A percentile compares a stretch with the other conserved stretches of the same genome.
Conservation (phyloP, 179 eudicot species). For the Silene vulgaris region DNA sequence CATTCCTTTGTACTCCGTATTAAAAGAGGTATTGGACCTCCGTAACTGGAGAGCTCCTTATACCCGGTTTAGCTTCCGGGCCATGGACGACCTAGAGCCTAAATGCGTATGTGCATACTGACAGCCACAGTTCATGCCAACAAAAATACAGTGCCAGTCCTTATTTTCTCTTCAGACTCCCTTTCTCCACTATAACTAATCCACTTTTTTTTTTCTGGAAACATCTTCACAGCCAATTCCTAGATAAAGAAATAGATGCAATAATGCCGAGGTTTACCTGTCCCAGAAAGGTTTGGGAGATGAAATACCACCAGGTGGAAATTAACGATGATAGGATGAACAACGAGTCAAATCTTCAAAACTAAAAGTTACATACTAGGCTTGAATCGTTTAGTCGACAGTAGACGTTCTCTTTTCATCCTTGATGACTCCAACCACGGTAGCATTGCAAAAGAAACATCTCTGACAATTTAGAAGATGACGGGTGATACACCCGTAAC, state of each 20-base stretch:
- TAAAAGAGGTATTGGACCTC: background rate
- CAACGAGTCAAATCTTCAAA: background rate
- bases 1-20: background rate
- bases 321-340: constrained; percentile 2
- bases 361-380: background rate
- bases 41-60: constrained; percentile 7
- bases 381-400: too few species aligned
- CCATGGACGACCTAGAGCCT: constrained; percentile 22
- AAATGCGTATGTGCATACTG: constrained; percentile 26
- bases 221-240: background rate
- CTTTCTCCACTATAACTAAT: background rate
- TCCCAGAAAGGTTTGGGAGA: constrained; percentile 5
- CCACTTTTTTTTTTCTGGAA: background rate
- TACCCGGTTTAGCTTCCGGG: constrained; percentile 20
- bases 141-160: constrained; percentile 3
- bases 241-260: background rate
- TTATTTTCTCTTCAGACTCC: constrained; percentile 8
- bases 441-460: constrained; percentile 90
- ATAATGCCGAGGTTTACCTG: background rate
- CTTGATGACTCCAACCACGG: constrained; percentile 45
- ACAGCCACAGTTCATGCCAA: background rate
- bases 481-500: constrained; percentile 79
- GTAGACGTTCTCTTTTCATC: constrained; percentile 19
- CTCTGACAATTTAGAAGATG: constrained; percentile 82
- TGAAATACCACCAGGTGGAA: background rate